Percentiles rank a stretch among this genome's conserved stretches.
phyloP scores from a whole-genome alignment of 495 filamentous ascomycete species.

The Penicillium turbatum region DNA sequence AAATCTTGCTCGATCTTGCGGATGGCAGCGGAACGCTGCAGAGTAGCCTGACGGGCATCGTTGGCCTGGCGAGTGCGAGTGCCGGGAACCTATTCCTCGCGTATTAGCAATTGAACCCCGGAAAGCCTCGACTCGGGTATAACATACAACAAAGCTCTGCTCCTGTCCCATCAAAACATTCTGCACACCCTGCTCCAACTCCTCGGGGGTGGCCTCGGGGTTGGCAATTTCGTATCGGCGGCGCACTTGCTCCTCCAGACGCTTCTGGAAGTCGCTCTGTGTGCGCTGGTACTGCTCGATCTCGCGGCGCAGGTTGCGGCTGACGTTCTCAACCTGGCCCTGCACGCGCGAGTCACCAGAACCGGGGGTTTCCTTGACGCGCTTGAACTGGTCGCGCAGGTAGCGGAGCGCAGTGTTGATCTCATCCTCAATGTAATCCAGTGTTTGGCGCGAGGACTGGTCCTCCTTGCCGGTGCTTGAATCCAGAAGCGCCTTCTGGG shows the following conservation, averaged over 20 bases:
- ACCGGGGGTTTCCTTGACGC: constrained; percentile 74
- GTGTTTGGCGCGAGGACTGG: constrained; percentile 35
- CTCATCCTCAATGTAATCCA: constrained; percentile 67
- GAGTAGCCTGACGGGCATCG: constrained; percentile 67
- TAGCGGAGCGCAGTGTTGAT: constrained; percentile 77
- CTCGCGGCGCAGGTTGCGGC: constrained; percentile 70
- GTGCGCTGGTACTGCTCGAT: constrained; percentile 75
- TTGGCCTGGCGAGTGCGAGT: constrained; percentile 77
- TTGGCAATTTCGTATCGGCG: constrained; percentile 86
- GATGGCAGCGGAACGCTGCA: constrained; percentile 82
- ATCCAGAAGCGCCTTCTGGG: constrained; percentile 42
- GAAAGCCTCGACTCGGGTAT: background rate
- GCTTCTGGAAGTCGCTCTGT: constrained; percentile 71
- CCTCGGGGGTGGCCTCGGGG: constrained; percentile 75
- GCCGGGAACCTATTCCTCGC: constrained; percentile 49
- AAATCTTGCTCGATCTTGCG: constrained; percentile 87
- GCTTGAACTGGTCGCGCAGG: constrained; percentile 68
- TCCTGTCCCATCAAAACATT: constrained; percentile 61
- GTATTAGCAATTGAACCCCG: background rate
- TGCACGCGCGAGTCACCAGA: constrained; percentile 63
- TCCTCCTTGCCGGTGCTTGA: constrained; percentile 45
- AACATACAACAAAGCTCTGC: constrained; percentile 64
- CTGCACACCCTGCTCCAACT: constrained; percentile 72
- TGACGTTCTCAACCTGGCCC: constrained; percentile 73
- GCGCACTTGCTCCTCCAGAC: constrained; percentile 74